Base-by-base conservation (phyloP, 2,329 filamentous ascomycete genomes). In the Whalleya microplaca region DNA sequence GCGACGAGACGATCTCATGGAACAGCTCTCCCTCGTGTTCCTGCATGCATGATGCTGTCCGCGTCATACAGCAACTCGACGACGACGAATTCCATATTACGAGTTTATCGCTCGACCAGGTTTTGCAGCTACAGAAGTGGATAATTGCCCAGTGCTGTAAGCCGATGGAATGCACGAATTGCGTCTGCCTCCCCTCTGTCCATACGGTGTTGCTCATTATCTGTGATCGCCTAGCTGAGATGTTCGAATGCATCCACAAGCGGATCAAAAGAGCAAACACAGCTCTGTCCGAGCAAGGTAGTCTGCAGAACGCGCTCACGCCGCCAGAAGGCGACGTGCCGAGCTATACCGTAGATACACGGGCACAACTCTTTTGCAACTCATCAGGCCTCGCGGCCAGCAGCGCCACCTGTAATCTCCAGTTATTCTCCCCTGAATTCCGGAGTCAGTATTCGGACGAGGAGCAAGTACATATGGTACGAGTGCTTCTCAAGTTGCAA, bases 291-390 rank as follows among this genome's bases (percentile, higher is more conserved):
- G 20, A 29, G 7, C 43, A 6, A 5, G 20, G 20, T 9, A 23
- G 21, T 16, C 43, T 29, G 20, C 27, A 44, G 43, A 57, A 21
- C 21, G 45, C 43, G 29, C 40, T 49, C 21, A 42, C 23, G 21
- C 18, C 43, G 45, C 23, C 45, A 2, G 23, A 18, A 14, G 21
- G 29, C 41, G 49, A 37, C 9, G 23, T 19, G 21, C 37, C 27
- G 53, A 75, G 67, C 16, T 68, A 65, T n/a, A 65, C 66, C 9
- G 71, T 71, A 18, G 65, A 72, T 0, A 60, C 56, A 20, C 72
- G 70, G 19, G 77, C 68, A 44, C 62, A 64, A 20, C 53, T 68
- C 16, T 63, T 64, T 40, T 64, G 61, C 48, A 52, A 52, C 7
- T 41, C 49, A 10, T 54, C 59, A 9, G 56, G 54, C 19, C 20